Evolutionary conservation across 2,329 filamentous ascomycete species (phyloP).

Genomic region (Neofusicoccum parvum): DNA sequence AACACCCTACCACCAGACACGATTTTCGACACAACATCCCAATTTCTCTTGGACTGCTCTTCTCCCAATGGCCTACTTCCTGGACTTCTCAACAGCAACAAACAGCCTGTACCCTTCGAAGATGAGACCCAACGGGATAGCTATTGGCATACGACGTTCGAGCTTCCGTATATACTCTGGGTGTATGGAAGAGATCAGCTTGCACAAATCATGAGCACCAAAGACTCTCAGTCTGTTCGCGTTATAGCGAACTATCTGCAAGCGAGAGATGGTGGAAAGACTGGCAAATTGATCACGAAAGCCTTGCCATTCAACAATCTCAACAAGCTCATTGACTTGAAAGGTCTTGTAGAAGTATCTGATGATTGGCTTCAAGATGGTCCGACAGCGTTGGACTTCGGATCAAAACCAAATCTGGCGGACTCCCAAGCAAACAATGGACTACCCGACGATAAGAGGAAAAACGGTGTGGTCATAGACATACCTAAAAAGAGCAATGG

Average conservation of each 20-base stretch:
- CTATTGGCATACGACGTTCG: slow-evolving; percentile 18
- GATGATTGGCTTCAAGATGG: neutral
- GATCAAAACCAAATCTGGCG: no score
- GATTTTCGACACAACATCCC: neutral
- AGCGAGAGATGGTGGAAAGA: no score
- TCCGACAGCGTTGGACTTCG: no score
- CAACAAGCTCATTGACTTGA: neutral
- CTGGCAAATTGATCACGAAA: no score
- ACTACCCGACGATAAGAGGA: no score
- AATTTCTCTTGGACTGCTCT: neutral
- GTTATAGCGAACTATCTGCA: no score
- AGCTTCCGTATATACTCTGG: slow-evolving; percentile 21
- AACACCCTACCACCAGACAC: neutral
- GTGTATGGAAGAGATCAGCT: neutral
- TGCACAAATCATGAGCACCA: no score
- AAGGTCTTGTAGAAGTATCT: neutral
- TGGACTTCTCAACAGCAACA: neutral
- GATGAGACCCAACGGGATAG: neutral
- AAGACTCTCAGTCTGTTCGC: no score
- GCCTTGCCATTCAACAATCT: neutral
- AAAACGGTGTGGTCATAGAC: no score
- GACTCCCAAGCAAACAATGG: no score
- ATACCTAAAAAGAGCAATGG: no score
- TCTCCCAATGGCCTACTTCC: neutral
- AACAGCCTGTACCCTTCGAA: neutral